Percentiles rank a stretch among this genome's conserved stretches.
These are phyloP conservation scores for Beta lomatogona DNA, from an alignment of 179 eudicot species.

Conservation along the genomic window DNA sequence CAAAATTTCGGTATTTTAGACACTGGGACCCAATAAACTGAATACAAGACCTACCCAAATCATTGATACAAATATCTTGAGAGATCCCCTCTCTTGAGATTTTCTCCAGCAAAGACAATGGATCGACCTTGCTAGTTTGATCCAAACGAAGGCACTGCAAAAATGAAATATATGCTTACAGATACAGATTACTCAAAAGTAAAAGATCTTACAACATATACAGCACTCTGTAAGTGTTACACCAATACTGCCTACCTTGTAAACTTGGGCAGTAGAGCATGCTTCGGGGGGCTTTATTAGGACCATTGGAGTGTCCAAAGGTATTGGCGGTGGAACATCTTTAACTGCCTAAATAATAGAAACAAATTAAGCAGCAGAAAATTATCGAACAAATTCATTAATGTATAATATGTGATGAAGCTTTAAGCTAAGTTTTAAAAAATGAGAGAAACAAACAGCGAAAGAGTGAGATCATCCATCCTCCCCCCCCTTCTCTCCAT, in stretches of 20 bases:
- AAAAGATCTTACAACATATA: background rate
- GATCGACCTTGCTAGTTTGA: constrained; percentile 72
- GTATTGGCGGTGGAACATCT: constrained; percentile 72
- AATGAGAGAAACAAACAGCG: too few species aligned
- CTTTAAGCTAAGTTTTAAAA: too few species aligned
- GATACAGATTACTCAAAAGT: constrained; percentile 2
- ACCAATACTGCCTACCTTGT: constrained; percentile 61
- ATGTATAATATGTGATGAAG: background rate
- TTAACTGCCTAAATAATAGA: constrained; percentile 57
- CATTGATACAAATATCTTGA: constrained; percentile 96
- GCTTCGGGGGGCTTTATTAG: constrained; percentile 92
- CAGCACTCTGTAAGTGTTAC: background rate
- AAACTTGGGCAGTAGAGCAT: constrained; percentile 91
- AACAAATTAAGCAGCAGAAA: constrained; percentile 6
- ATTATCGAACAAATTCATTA: background rate
- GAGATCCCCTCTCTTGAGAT: constrained; percentile 74
- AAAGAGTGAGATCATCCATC: too few species aligned
- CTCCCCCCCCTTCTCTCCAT: too few species aligned
- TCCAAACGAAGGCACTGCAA: constrained; percentile 70
- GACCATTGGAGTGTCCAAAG: constrained; percentile 80
- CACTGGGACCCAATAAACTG: background rate
- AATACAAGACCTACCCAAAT: constrained; percentile 61
- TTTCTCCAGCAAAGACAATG: constrained; percentile 73
- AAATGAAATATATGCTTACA: constrained; percentile 12
- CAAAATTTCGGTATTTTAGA: background rate